Evolutionary conservation across 2,329 filamentous ascomycete species (phyloP), one percentile per base, ranked within the genome.

Genomic region (Xylogone sp.): DNA sequence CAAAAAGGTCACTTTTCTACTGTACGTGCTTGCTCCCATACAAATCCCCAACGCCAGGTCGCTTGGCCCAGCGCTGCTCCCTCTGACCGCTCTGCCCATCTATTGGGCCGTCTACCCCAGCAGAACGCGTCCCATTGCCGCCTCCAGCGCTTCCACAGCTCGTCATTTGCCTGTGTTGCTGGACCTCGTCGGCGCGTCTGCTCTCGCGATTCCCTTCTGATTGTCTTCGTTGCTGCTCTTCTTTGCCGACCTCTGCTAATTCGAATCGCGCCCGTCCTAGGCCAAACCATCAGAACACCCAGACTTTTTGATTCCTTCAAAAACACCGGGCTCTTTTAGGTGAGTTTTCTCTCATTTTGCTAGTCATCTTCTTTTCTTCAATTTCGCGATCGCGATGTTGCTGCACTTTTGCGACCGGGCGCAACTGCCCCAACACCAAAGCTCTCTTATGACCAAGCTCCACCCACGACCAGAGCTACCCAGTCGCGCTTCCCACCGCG

Each of bases 331-430:
- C 20, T 48, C n/a, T 18, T 18, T 46, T 19, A 52, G 16, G 61
- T 63, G 58, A 56, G 61, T 58, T 21, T 21, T 21, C 21, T 43
- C 47, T 22, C 43, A 48, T 50, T 27, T 42, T 48, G 54, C 52
- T 34, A 31, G 21, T 50, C 42, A 9, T 16, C 53, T 60, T 48
- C 45, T 42, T 31, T 21, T 43, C 42, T 49, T 45, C 50, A 39
- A 51, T 42, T 45, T 56, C 56, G 34, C 53, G 45, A 54, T 56
- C 53, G 51, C 51, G 48, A 59, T 44, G 31, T 43, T 55, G 47
- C 55, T 53, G 47, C 24, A 43, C 52, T 60, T 59, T 39, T 63
- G 61, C 61, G 61, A 56, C 59, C 45, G 50, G 49, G 21, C 53
- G 46, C 24, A 44, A 49, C 49, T 18, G n/a, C n/a, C 43, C 46